Base-by-base conservation (phyloP, 176 grass and related monocot species). In the Lolium rigidum region DNA sequence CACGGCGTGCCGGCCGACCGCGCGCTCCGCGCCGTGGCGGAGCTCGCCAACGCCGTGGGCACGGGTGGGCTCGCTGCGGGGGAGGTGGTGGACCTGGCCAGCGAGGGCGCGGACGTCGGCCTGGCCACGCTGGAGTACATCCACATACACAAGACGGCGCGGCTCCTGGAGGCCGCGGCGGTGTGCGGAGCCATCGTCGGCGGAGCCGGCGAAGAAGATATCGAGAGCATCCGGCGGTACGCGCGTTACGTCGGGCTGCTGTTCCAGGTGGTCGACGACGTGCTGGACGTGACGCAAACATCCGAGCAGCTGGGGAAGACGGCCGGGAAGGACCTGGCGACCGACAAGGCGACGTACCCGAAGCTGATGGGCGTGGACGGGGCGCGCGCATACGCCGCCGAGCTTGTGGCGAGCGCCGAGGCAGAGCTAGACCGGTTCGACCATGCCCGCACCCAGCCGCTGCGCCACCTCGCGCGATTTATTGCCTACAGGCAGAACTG, bases 71-170 rank as follows among this genome's bases (percentile, higher is more conserved):
- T 74, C 6, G 70, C 44, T 11, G 70, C 70, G 44, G 70, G 70
- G 21, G 44, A 74, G 44, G 70, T 74, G 2, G 70, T 74, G 21
- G 70, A 74, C 70, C 12, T 50, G 6, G 21, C 70, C 70, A 74
- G 70, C 70, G 44, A 74, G 43, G 70, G 70, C 44, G 70, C 43
- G 2, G 44, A 74, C 21, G 70, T 74, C 44, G 70, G 44, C 21
- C 70, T 74, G 1, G 70, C 70, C 44, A 74, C 70, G 21, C 70
- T 74, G 44, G 70, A 74, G 70, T 74, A 74, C 44, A 74, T 74
- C 70, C 70, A 74, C 44, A 44, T 74, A 21, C 70, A 74, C 70
- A 74, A 49, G 70, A 74, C 70, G 70, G 70, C 70, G 44, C 44
- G 70, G 0, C 70, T 73, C 70, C 43, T 73, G 6, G 70, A 73